Percentiles rank a stretch among this genome's conserved stretches.
phyloP scores from a whole-genome alignment of 192 early-diverging fungal species.

The Backusella psychrophila region DNA sequence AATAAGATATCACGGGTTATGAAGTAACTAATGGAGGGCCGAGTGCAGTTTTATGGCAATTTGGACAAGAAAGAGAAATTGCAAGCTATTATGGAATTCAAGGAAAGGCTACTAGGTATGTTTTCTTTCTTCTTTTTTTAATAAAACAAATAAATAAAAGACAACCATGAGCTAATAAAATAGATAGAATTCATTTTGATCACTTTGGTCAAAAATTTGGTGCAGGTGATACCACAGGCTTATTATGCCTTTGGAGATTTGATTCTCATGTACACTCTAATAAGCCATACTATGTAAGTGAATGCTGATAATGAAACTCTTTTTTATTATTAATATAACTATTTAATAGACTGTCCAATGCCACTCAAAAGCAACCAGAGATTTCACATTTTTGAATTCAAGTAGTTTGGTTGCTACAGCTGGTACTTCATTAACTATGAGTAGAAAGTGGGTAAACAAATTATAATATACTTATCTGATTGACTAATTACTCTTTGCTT shows the following conservation, averaged over 20 bases:
- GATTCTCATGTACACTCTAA: constrained; percentile 60
- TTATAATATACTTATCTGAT: neutral
- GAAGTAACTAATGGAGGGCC: constrained; percentile 49
- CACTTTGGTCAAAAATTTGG: constrained; percentile 78
- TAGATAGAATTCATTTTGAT: constrained; percentile 68
- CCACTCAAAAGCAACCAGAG: constrained; percentile 63
- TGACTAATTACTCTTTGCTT: neutral
- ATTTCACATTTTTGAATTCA: constrained; percentile 74
- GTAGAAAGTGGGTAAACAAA: constrained; percentile 23
- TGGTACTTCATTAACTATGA: constrained; percentile 53
- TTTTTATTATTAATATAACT: neutral
- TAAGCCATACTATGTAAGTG: constrained; percentile 49
- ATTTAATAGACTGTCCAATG: constrained; percentile 41
- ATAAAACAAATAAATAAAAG: neutral
- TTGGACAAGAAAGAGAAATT: constrained; percentile 68
- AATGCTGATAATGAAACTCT: neutral
- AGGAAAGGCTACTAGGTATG: constrained; percentile 43
- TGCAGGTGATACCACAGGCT: constrained; percentile 63
- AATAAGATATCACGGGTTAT: constrained; percentile 44
- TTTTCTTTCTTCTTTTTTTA: neutral
- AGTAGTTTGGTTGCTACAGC: constrained; percentile 72
- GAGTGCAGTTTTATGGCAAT: constrained; percentile 76
- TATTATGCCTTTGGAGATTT: constrained; percentile 73
- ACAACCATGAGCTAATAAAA: constrained; percentile 24
- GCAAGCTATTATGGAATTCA: constrained; percentile 55